A percentile compares a stretch with the other conserved stretches of the same genome.
These are phyloP conservation scores for Pestalotiopsis sp. DNA, from an alignment of 2,329 filamentous ascomycete genomes.

Conservation along the genomic window DNA sequence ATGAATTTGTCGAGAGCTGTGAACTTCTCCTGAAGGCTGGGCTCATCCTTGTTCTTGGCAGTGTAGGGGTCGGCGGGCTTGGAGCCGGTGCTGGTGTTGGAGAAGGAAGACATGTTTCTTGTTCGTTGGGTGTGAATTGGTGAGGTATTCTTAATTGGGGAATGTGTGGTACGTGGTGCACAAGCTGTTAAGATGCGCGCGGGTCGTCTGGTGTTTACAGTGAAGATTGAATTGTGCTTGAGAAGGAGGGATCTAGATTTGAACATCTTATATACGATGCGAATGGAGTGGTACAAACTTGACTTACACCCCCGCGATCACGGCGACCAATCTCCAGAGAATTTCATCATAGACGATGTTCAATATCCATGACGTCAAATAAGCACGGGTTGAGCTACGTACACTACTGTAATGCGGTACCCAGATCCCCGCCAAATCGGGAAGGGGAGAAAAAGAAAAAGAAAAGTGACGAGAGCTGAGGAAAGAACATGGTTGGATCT, in stretches of 20 bases:
- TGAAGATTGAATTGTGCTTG: neutral
- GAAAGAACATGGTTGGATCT: neutral
- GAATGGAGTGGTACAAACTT: neutral
- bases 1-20: conserved; percentile 73
- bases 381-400: neutral
- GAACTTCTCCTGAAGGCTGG: conserved; percentile 72
- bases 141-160: neutral
- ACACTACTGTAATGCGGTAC: neutral
- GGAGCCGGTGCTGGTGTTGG: conserved; percentile 62
- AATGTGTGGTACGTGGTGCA: neutral
- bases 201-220: neutral
- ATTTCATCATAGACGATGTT: conserved; percentile 12
- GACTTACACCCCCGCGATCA: conserved; percentile 4
- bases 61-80: conserved; percentile 78
- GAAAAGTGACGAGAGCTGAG: neutral
- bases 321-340: neutral
- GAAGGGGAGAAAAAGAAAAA: neutral
- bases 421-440: neutral
- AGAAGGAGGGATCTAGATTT: neutral
- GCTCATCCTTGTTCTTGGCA: conserved; percentile 66
- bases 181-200: neutral
- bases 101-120: conserved; percentile 50
- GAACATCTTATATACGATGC: conserved; percentile 5
- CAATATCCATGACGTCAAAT: conserved; percentile 12
- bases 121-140: conserved; percentile 1